Evolutionary conservation across 352 stramenopile genomes (phyloP), one percentile per base, ranked within the genome.

Genomic region (Phytophthora litchii): DNA sequence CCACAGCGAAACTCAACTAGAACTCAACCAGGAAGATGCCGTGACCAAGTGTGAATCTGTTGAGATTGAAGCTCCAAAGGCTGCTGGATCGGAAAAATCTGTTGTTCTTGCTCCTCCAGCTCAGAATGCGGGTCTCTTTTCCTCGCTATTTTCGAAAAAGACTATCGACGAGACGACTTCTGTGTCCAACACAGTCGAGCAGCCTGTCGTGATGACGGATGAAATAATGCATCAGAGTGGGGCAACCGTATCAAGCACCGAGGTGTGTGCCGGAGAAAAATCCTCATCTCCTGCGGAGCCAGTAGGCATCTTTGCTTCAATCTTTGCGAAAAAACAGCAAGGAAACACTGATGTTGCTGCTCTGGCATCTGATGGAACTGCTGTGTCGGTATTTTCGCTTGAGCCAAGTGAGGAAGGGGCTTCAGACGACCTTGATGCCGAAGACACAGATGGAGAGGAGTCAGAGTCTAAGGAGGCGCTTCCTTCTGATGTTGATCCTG

Each of bases 401-500:
- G 48, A 65, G 27, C 13, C 46, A 20, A 70, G 54, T 54, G 49
- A 65, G 67, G 57, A 41, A 10, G 44, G 6, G 6, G 11, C 4
- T 45, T 50, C 25, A 3, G 40, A 70, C 40, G 53, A 55, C 34
- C 11, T 65, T 42, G 49, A 63, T 29, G 57, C 48, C 29, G 54
- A 70, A 49, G 62, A 62, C 68, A 56, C 61, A 12, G 48, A 67
- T 36, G 57, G 47, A 55, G 63, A 64, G 45, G 45, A 72, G 40
- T 64, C 51, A 12, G 51, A 72, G 2, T 64, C 50, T 10, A 71
- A 52, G 21, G 56, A 60, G 11, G 34, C 40, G 5, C 50, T 63
- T 45, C 34, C 51, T 31, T 56, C 40, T 17, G 57, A 67, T 7
- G 59, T 42, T 27, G 45, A 54, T 32, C 12, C 21, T 56, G 36